Percentiles rank a stretch among this genome's conserved stretches.
Evolutionary conservation across 192 early-diverging fungal genomes (phyloP).

Genomic region (Gaertneriomyces semiglobifer): DNA sequence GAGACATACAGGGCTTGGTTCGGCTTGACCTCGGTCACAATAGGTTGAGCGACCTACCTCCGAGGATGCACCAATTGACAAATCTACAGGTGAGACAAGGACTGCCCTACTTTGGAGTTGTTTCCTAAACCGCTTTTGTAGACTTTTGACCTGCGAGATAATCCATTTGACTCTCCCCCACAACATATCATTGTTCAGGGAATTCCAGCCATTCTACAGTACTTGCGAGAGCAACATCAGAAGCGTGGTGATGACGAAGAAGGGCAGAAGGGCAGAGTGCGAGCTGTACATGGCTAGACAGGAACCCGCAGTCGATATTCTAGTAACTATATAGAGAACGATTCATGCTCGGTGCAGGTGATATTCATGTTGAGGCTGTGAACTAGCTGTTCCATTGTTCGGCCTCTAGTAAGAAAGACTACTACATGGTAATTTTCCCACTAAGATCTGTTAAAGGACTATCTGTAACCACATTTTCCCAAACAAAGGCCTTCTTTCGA

Average conservation of each 20-base stretch:
- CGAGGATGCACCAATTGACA: conserved; percentile 29
- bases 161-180: conserved; percentile 45
- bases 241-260: conserved; percentile 5
- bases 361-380: background rate
- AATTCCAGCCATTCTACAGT: conserved; percentile 17
- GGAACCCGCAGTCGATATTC: background rate
- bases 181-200: conserved; percentile 38
- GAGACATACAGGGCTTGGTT: conserved; percentile 25
- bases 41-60: conserved; percentile 40
- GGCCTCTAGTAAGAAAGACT: conserved; percentile 1
- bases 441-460: background rate
- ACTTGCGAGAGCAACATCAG: conserved; percentile 23
- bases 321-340: background rate
- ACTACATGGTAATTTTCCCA: background rate
- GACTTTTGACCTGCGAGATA: conserved; percentile 40
- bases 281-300: background rate
- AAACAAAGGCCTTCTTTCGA: background rate
- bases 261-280: conserved; percentile 1
- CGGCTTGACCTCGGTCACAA: conserved; percentile 38
- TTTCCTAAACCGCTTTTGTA: conserved; percentile 7
- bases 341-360: background rate
- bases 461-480: background rate
- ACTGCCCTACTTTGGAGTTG: background rate
- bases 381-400: background rate
- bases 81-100: conserved; percentile 18